phyloP scores from a whole-genome alignment of 1,284 basidiomycete species.

The Austroboletus niveus region DNA sequence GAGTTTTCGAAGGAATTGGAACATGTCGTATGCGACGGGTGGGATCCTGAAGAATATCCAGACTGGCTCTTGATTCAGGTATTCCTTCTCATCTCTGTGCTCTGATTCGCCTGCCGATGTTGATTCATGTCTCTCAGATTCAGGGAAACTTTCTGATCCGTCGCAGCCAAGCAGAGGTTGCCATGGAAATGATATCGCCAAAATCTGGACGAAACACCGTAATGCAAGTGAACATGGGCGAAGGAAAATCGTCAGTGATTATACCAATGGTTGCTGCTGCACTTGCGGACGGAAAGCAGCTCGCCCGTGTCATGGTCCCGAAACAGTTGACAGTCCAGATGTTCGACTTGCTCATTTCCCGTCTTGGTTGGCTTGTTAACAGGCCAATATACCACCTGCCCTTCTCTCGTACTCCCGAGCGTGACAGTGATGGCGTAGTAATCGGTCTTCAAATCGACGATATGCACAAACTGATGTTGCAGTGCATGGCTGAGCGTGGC shows the following conservation, averaged over 20 bases:
- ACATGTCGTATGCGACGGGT: slow-evolving; percentile 22
- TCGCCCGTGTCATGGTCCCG: background rate
- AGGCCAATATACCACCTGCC: background rate
- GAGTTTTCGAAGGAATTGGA: background rate
- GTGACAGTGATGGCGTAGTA: too few relatives aligned
- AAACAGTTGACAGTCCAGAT: background rate
- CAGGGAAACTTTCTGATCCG: background rate
- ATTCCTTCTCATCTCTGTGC: too few relatives aligned
- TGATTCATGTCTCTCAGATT: too few relatives aligned
- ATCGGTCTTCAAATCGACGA: background rate
- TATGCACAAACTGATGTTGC: background rate
- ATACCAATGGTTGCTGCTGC: background rate
- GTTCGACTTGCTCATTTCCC: background rate
- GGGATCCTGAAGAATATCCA: slow-evolving; percentile 16
- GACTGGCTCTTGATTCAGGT: slow-evolving; percentile 50
- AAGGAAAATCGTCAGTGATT: background rate
- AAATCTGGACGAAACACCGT: background rate
- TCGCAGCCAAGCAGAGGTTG: background rate
- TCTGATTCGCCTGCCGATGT: background rate
- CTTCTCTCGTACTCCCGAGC: background rate
- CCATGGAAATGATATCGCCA: background rate
- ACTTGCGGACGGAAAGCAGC: background rate
- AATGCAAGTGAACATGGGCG: background rate
- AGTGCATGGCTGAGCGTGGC: background rate
- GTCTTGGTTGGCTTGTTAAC: background rate